phyloP scores from a whole-genome alignment of 1,284 basidiomycete genomes.

The Ustilago nuda region DNA sequence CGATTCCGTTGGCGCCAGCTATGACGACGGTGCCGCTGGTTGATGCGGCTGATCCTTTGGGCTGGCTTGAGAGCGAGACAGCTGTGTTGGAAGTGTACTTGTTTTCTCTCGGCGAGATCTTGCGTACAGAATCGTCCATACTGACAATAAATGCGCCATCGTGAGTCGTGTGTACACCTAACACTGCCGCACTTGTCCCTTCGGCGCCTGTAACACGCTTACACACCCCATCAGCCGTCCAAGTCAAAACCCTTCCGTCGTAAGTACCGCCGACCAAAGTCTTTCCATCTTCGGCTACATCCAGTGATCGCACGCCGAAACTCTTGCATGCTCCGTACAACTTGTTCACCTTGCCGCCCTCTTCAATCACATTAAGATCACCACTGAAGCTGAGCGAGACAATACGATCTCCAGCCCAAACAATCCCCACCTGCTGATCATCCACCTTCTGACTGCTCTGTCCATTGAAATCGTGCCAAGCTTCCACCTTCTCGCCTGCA shows the following conservation, averaged over 20 bases:
- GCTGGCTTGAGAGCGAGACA: constrained; percentile 75
- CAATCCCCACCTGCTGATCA: constrained; percentile 86
- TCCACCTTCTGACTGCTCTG: constrained; percentile 50
- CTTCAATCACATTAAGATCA: constrained; percentile 76
- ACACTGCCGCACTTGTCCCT: constrained; percentile 79
- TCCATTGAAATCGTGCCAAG: constrained; percentile 52
- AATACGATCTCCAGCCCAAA: constrained; percentile 77
- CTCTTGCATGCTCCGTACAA: constrained; percentile 52
- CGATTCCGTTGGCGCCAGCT: constrained; percentile 77
- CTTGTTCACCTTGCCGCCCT: constrained; percentile 37
- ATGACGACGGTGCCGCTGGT: constrained; percentile 74
- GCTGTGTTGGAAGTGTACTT: constrained; percentile 25
- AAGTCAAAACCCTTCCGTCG: constrained; percentile 82
- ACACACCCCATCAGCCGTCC: constrained; percentile 70
- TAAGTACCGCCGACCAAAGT: constrained; percentile 72
- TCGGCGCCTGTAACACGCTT: constrained; percentile 73
- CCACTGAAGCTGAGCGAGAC: constrained; percentile 88
- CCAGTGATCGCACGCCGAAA: constrained; percentile 45
- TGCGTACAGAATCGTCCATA: constrained; percentile 58
- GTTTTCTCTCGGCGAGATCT: constrained; percentile 18
- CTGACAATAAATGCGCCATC: constrained; percentile 36
- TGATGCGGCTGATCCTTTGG: constrained; percentile 71
- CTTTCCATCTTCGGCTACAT: constrained; percentile 28
- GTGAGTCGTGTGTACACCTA: constrained; percentile 73
- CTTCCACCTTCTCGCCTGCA: constrained; percentile 31